These are phyloP conservation scores for thale cress (Arabidopsis thaliana) DNA, from an alignment of 345 rosid genomes.

Conservation along the genomic window TAIR10.1 NC_003071.7:15612001-15612500, in stretches of 20 bases:
- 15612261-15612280: constrained; percentile 86
- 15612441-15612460: constrained; percentile 62
- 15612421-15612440: constrained; percentile 93
- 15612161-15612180: constrained; percentile 97
- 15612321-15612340: constrained; percentile 85
- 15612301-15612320: constrained; percentile 87
- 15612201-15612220: constrained; percentile 82
- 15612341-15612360: constrained; percentile 91
- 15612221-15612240: constrained; percentile 98
- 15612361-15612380: constrained; percentile 88
- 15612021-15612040: constrained; percentile 6
- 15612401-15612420: constrained; percentile 96
- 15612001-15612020: neutral
- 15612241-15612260: constrained; percentile 96
- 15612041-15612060: neutral
- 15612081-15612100: neutral
- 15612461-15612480: constrained; percentile 53
- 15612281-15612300: constrained; percentile 90
- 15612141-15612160: constrained; percentile 62
- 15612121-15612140: too few relatives aligned
- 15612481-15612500: constrained; percentile 14
- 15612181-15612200: constrained; percentile 97
- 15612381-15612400: constrained; percentile 83
- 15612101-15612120: neutral
- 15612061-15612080: neutral